Conservation (phyloP, 306 rosid genomes). For the Crotalaria pallida region DNA sequence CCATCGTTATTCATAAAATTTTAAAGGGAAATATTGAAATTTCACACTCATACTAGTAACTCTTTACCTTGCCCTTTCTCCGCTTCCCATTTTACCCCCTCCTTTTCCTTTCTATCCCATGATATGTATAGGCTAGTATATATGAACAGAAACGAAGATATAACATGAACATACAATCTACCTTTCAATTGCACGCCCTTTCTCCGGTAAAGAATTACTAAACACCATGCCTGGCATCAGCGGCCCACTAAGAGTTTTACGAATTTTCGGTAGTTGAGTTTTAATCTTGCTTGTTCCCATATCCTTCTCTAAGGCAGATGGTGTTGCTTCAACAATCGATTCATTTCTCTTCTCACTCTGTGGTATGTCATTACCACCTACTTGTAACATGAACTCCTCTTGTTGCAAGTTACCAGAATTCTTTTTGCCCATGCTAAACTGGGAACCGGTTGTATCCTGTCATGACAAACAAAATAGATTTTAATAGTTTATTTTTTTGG, state of each 20-base stretch:
- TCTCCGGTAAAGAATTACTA: slow-evolving; percentile 64
- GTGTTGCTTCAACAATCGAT: slow-evolving; percentile 25
- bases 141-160: neutral
- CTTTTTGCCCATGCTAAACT: slow-evolving; percentile 39
- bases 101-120: neutral
- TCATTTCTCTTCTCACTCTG: slow-evolving; percentile 37
- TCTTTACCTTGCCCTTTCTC: neutral
- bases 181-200: slow-evolving; percentile 48
- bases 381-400: slow-evolving; percentile 35
- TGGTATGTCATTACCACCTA: slow-evolving; percentile 37
- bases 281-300: slow-evolving; percentile 38
- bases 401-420: slow-evolving; percentile 39
- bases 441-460: slow-evolving; percentile 53
- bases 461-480: slow-evolving; percentile 12
- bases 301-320: slow-evolving; percentile 28
- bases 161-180: slow-evolving; percentile 7
- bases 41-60: neutral
- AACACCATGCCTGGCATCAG: slow-evolving; percentile 64
- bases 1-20: neutral
- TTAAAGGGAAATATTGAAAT: neutral
- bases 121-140: too few relatives aligned
- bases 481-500: neutral
- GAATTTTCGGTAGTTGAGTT: slow-evolving; percentile 46
- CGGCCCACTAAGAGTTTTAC: slow-evolving; percentile 89
- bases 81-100: neutral